These are phyloP conservation scores for Candida tallmaniae DNA, from an alignment of 805 yeast genomes.

Conservation along the genomic window DNA sequence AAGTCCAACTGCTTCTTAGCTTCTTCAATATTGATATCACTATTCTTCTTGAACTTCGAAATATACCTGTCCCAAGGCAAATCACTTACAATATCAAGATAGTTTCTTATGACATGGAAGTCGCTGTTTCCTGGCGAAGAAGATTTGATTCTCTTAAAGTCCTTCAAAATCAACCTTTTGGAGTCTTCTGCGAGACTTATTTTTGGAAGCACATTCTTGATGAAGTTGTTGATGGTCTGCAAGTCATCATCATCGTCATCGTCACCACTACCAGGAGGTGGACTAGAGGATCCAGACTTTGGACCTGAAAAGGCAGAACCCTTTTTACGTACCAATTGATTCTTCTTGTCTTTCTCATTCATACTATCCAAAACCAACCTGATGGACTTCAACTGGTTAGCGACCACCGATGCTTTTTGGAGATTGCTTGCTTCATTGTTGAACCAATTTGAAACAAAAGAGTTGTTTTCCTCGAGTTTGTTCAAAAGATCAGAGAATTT, in stretches of 20 bases:
- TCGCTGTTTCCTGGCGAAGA: slow-evolving; percentile 49
- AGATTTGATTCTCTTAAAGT: slow-evolving; percentile 50
- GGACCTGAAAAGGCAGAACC: too few relatives aligned
- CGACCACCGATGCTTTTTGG: slow-evolving; percentile 52
- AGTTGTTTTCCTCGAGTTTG: slow-evolving; percentile 26
- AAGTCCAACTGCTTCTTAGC: slow-evolving; percentile 36
- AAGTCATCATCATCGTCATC: slow-evolving; percentile 45
- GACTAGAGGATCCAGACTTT: slow-evolving; percentile 26
- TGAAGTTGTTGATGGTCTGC: slow-evolving; percentile 31
- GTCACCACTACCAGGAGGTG: slow-evolving; percentile 31
- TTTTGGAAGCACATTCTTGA: slow-evolving; percentile 32
- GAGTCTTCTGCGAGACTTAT: slow-evolving; percentile 33
- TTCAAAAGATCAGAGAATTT: slow-evolving; percentile 37
- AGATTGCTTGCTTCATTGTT: slow-evolving; percentile 45
- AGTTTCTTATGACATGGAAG: slow-evolving; percentile 59
- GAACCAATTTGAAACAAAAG: slow-evolving; percentile 41
- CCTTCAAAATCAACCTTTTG: slow-evolving; percentile 40
- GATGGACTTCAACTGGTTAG: slow-evolving; percentile 51
- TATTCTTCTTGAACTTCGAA: slow-evolving; percentile 29
- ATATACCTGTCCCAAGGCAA: slow-evolving; percentile 53
- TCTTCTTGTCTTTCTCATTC: slow-evolving; percentile 19
- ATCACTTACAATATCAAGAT: slow-evolving; percentile 61
- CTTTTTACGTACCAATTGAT: slow-evolving; percentile 27
- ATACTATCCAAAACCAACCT: slow-evolving; percentile 46
- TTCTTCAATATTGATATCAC: slow-evolving; percentile 45